Percentiles rank a stretch among this genome's conserved stretches.
These are phyloP conservation scores for Tremella yokohamensis DNA, from an alignment of 768 basidiomycete genomes.

Conservation along the genomic window DNA sequence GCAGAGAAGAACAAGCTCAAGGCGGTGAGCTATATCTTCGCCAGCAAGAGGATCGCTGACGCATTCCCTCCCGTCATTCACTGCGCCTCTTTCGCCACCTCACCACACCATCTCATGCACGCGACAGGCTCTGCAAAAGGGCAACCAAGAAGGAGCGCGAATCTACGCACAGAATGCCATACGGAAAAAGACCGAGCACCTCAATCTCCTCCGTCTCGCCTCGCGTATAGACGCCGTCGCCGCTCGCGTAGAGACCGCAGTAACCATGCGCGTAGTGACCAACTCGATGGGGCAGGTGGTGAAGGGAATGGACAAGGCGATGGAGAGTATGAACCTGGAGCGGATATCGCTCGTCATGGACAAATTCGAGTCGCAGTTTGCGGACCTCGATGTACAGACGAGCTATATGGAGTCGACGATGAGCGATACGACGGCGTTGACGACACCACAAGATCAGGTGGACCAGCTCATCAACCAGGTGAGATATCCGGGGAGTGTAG, in stretches of 20 bases:
- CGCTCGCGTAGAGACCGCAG: constrained; percentile 93
- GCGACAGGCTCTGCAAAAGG: constrained; percentile 83
- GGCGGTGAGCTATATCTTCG: constrained; percentile 61
- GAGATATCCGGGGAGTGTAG: background rate
- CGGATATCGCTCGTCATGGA: constrained; percentile 99
- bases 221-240: constrained; percentile 96
- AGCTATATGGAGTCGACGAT: constrained; percentile 98
- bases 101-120: background rate
- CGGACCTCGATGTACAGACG: constrained; percentile 96
- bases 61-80: background rate
- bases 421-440: constrained; percentile 83
- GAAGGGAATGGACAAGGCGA: constrained; percentile 96
- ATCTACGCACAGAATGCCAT: constrained; percentile 99
- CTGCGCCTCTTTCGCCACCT: background rate
- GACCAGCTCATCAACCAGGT: constrained; percentile 69
- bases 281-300: constrained; percentile 96
- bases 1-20: constrained; percentile 84
- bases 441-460: constrained; percentile 95
- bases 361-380: constrained; percentile 94
- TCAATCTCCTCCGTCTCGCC: constrained; percentile 84
- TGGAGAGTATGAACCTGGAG: constrained; percentile 99
- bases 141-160: constrained; percentile 91
- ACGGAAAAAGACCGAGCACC: constrained; percentile 89
- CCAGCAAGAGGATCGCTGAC: background rate
- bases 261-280: constrained; percentile 89